Conservation (phyloP, 257 asterid species). For the Mentha longifolia region DNA sequence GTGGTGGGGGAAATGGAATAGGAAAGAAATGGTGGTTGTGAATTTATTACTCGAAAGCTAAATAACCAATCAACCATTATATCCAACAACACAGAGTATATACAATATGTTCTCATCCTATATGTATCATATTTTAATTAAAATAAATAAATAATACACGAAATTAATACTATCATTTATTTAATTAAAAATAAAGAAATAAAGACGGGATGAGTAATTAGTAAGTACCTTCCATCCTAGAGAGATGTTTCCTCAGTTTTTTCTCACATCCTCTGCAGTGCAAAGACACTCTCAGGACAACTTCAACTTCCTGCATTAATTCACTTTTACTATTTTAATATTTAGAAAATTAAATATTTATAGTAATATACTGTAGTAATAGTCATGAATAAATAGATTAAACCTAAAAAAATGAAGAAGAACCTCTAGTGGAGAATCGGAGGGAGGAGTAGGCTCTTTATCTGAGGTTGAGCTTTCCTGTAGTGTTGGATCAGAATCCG, state of each 20-base stretch:
- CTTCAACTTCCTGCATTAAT: conserved; percentile 45
- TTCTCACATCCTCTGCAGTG: conserved; percentile 94
- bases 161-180: no score
- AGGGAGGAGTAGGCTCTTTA: conserved; percentile 39
- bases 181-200: no score
- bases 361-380: no score
- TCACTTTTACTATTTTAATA: neutral
- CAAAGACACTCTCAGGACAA: conserved; percentile 76
- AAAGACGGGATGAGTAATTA: no score
- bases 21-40: conserved; percentile 28
- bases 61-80: conserved; percentile 7
- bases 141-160: no score
- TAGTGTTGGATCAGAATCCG: conserved; percentile 37
- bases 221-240: conserved; percentile 72
- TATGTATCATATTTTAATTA: no score
- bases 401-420: neutral
- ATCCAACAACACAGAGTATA: neutral
- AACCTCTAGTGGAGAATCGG: conserved; percentile 50
- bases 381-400: neutral
- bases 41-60: neutral
- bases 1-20: neutral
- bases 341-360: no score
- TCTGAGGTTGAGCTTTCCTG: neutral
- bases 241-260: conserved; percentile 80
- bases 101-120: no score